Conservation (phyloP, 306 rosid genomes). For the Citrullus mucosospermus region DNA sequence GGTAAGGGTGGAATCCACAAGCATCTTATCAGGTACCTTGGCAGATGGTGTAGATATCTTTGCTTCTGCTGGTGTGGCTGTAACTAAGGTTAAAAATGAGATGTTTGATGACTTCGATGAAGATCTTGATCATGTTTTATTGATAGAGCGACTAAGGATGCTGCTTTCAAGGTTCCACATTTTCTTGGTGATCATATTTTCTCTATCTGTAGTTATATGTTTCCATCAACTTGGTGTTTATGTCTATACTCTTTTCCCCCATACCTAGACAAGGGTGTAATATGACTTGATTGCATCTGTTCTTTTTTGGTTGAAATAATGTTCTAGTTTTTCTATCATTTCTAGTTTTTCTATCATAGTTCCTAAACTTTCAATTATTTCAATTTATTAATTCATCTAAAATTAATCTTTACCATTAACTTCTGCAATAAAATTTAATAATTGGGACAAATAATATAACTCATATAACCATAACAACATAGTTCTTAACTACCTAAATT, state of each 20-base stretch:
- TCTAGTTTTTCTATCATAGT: not conserved
- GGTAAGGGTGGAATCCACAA: slow-evolving; percentile 27
- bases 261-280: not conserved
- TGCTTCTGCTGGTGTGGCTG: slow-evolving; percentile 20
- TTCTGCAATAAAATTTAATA: not conserved
- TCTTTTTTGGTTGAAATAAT: not conserved
- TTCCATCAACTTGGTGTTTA: not conserved
- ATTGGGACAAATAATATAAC: not conserved
- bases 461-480: not conserved
- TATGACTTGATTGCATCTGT: not conserved
- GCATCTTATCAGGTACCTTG: slow-evolving; percentile 13
- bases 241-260: not conserved
- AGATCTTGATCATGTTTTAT: slow-evolving; percentile 50
- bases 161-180: slow-evolving; percentile 46
- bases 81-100: slow-evolving; percentile 27
- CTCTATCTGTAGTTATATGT: not conserved
- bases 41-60: slow-evolving; percentile 18
- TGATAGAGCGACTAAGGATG: slow-evolving; percentile 60
- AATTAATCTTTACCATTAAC: not conserved
- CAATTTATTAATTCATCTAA: not conserved
- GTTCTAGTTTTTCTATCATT: not conserved
- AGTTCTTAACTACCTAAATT: not conserved
- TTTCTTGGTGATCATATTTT: slow-evolving; percentile 9
- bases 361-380: not conserved
- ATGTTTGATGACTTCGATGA: slow-evolving; percentile 12